Conservation (phyloP, 2,329 filamentous ascomycete species). For the Ophiostoma sp. region DNA sequence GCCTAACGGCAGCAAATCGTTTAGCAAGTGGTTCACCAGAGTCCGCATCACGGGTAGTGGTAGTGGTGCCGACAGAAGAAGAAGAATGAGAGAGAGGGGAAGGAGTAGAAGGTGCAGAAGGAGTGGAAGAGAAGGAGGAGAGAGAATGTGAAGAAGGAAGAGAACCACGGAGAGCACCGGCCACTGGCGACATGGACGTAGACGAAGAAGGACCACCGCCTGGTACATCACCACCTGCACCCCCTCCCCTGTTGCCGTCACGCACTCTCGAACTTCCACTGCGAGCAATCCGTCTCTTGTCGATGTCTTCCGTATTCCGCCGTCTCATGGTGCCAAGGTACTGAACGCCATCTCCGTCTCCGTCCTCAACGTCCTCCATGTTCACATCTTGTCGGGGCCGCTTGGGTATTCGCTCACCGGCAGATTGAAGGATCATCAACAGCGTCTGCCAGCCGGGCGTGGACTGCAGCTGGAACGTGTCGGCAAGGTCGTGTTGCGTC, state of each 20-base stretch:
- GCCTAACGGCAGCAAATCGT: constrained; percentile 66
- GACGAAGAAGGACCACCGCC: not conserved
- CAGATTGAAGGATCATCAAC: constrained; percentile 89
- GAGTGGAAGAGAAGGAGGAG: constrained; percentile 11
- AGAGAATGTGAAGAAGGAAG: constrained; percentile 1
- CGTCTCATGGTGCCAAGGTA: constrained; percentile 9
- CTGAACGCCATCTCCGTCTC: constrained; percentile 24
- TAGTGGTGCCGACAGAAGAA: constrained; percentile 28
- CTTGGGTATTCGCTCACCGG: constrained; percentile 94
- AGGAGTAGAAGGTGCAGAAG: constrained; percentile 22
- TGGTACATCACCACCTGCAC: not conserved
- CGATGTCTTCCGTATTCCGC: not conserved
- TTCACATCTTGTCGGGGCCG: constrained; percentile 47
- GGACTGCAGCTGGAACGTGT: constrained; percentile 79
- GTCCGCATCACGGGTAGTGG: constrained; percentile 33
- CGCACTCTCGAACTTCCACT: constrained; percentile 6
- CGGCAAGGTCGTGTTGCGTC: constrained; percentile 74
- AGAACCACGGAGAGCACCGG: constrained; percentile 5
- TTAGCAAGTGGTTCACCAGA: constrained; percentile 62
- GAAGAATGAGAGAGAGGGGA: constrained; percentile 33
- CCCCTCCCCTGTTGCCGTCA: not conserved
- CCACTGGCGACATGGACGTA: not conserved
- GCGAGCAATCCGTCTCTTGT: constrained; percentile 16
- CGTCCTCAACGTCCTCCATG: constrained; percentile 13
- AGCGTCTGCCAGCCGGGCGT: constrained; percentile 93